phyloP scores from a whole-genome alignment of 2,329 filamentous ascomycete genomes.

The Fusarium paranaense region DNA sequence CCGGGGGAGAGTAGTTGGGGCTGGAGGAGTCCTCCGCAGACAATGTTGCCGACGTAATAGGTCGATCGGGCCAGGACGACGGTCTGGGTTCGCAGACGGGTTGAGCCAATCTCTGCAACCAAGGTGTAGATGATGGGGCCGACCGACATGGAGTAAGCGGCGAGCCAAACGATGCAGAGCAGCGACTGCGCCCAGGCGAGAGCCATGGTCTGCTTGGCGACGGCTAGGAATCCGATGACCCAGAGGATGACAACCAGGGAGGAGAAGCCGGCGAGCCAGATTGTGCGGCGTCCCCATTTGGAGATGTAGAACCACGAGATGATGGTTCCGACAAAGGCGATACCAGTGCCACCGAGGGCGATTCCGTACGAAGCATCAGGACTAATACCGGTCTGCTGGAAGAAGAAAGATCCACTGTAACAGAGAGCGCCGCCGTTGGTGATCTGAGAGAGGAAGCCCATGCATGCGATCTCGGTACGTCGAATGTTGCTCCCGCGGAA shows the following conservation, averaged over 20 bases:
- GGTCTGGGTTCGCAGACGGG: constrained; percentile 56
- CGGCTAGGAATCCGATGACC: constrained; percentile 56
- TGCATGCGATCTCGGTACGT: constrained; percentile 59
- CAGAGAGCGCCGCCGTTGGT: constrained; percentile 54
- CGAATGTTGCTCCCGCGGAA: constrained; percentile 61
- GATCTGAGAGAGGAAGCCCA: constrained; percentile 57
- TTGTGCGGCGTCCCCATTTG: constrained; percentile 55
- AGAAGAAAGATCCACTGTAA: constrained; percentile 60
- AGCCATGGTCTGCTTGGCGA: constrained; percentile 49
- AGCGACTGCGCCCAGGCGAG: constrained; percentile 56
- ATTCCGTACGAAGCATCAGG: constrained; percentile 54
- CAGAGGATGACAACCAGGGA: constrained; percentile 54
- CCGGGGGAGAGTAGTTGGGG: constrained; percentile 53
- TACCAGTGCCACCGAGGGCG: constrained; percentile 55
- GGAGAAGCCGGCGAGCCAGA: constrained; percentile 56
- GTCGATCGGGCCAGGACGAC: constrained; percentile 54
- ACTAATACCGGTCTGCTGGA: constrained; percentile 57
- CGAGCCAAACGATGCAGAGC: constrained; percentile 58
- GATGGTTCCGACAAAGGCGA: constrained; percentile 57
- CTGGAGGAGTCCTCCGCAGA: constrained; percentile 53
- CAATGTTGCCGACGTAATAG: constrained; percentile 57
- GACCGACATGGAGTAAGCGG: constrained; percentile 56
- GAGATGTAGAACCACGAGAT: constrained; percentile 59
- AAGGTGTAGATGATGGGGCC: constrained; percentile 59
- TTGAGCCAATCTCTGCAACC: constrained; percentile 56